phyloP scores from a whole-genome alignment of 2,329 filamentous ascomycete genomes.

The Cyanodermella asteris region DNA sequence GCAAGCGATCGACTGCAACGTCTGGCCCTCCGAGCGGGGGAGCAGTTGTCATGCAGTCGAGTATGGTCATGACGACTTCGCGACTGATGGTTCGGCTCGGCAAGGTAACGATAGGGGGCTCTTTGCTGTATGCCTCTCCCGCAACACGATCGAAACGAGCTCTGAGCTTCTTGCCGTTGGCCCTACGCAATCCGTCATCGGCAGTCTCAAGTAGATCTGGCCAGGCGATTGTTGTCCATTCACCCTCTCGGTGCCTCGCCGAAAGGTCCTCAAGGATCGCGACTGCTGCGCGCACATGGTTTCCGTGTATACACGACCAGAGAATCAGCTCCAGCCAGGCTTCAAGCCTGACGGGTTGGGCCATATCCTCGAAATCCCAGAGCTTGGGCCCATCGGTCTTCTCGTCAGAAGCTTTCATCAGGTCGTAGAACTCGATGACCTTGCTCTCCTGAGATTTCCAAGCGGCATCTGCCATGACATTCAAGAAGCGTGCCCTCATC shows the following conservation, averaged over 20 bases:
- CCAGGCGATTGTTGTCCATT: slow-evolving; percentile 23
- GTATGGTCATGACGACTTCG: slow-evolving; percentile 33
- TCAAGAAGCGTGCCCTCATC: slow-evolving; percentile 23
- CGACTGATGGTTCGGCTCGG: slow-evolving; percentile 29
- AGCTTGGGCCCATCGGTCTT: slow-evolving; percentile 19
- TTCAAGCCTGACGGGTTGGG: slow-evolving; percentile 23
- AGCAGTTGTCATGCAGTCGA: slow-evolving; percentile 28
- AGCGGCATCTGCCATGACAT: slow-evolving; percentile 23
- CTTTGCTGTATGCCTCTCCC: slow-evolving; percentile 4
- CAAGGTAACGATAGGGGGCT: slow-evolving; percentile 17
- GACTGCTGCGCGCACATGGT: slow-evolving; percentile 19
- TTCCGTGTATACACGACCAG: slow-evolving; percentile 28
- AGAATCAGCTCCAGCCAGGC: slow-evolving; percentile 28
- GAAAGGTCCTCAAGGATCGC: slow-evolving; percentile 17
- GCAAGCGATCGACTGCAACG: slow-evolving; percentile 9
- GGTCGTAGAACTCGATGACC: slow-evolving; percentile 11
- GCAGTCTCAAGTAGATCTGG: slow-evolving; percentile 11
- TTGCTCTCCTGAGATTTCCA: slow-evolving; percentile 21
- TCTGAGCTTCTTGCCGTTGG: slow-evolving; percentile 4
- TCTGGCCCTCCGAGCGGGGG: too few species aligned
- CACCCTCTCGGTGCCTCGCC: slow-evolving; percentile 9
- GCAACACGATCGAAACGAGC: slow-evolving; percentile 5
- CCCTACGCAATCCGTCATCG: slow-evolving; percentile 9
- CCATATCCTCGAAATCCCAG: slow-evolving; percentile 18
- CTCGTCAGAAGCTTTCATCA: slow-evolving; percentile 12